Base-by-base conservation (phyloP, 495 filamentous ascomycete genomes). In the Lepidopterella palustris region DNA sequence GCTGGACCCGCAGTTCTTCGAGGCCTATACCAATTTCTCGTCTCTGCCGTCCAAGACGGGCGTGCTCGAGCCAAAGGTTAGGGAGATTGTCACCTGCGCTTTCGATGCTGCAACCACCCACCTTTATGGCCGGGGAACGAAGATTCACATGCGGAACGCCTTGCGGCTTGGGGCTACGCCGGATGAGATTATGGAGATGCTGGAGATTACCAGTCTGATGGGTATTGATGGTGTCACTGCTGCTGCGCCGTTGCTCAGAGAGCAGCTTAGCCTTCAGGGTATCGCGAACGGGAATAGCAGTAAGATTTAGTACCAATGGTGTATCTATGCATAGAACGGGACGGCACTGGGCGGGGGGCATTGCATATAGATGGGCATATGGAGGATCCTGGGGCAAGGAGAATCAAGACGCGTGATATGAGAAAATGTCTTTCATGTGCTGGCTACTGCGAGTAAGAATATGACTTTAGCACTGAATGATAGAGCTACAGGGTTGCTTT, bases 71-170 rank as follows among this genome's bases (percentile, higher is more conserved):
- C 31, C 39, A 26, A 40, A 74, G 70, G 63, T 72, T 31, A 77
- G 75, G 57, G 76, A 78, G 60, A 59, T 78, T 11, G 71, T 78
- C 13, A 76, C 75, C 49, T 76, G 74, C 54, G 76, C 76, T 0
- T 76, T 78, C 55, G 76, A 78, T 59, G 51, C 53, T 26, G 75
- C 76, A 23, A 61, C 74, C 8, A 78, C 76, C 23, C 76, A 78
- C 60, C 64, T 78, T 8, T 78, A 77, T 53, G 61, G 68, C 4
- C 69, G 73, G 5, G 76, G 76, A 2, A 58, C 76, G 56, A 78
- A 77, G 58, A 55, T 76, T 47, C 76, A 78, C 61, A 76, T 77
- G 69, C 66, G 70, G 56, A 78, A 78, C 59, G 76, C 75, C 21
- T 53, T 78, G 9, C 59, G 68, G 15, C 73, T 72, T 60, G 76